Conservation (phyloP, 192 early-diverging fungal genomes). For the Tieghemiomyces parasiticus region DNA sequence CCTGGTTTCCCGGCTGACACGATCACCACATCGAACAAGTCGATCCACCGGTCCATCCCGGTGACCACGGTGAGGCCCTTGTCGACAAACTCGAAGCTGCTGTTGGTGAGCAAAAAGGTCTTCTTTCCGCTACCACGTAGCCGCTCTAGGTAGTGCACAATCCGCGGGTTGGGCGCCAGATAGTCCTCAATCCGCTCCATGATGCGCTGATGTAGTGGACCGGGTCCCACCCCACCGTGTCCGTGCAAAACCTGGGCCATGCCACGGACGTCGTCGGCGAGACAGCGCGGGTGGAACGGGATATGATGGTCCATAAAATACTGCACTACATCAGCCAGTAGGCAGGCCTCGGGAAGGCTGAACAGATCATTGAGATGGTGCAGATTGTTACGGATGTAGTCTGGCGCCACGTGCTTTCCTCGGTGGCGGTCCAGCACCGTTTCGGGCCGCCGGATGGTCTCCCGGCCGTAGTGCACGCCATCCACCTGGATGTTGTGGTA, state of each 20-base stretch:
- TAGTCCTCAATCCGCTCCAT: constrained; percentile 30
- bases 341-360: constrained; percentile 35
- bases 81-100: constrained; percentile 34
- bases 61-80: constrained; percentile 33
- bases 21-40: constrained; percentile 44
- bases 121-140: constrained; percentile 32
- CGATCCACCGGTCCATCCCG: constrained; percentile 29
- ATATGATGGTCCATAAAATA: constrained; percentile 38
- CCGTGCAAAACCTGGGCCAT: constrained; percentile 37
- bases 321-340: constrained; percentile 42
- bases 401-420: constrained; percentile 38
- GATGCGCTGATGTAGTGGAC: constrained; percentile 29
- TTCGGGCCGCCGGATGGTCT: constrained; percentile 32
- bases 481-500: constrained; percentile 46
- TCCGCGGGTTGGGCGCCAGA: constrained; percentile 27
- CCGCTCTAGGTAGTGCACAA: constrained; percentile 31
- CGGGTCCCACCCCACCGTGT: constrained; percentile 26
- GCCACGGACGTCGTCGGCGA: constrained; percentile 36
- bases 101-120: constrained; percentile 42
- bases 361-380: constrained; percentile 46
- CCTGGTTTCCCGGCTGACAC: constrained; percentile 39
- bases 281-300: constrained; percentile 43
- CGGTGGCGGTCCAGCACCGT: constrained; percentile 36
- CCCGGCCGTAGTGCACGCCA: constrained; percentile 33
- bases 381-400: constrained; percentile 36